These are phyloP conservation scores for Leccinum pellstonianum DNA, from an alignment of 768 basidiomycete genomes.

Conservation along the genomic window DNA sequence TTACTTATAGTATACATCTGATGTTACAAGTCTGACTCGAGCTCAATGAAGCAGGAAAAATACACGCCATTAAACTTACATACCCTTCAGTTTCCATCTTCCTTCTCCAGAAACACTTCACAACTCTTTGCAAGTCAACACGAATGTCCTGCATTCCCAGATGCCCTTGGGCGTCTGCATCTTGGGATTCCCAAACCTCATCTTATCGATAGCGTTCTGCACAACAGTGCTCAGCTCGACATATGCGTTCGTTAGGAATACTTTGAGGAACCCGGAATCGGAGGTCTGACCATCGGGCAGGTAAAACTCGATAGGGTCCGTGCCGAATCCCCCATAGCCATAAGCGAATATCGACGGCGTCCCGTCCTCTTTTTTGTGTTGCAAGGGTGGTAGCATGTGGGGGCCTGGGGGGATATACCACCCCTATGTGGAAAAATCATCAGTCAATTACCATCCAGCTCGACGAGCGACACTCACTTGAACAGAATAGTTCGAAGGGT, in stretches of 20 bases:
- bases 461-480: constrained; percentile 11
- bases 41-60: neutral
- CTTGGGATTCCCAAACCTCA: neutral
- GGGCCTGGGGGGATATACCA: constrained; percentile 18
- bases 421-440: neutral
- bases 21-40: neutral
- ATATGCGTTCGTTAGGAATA: constrained; percentile 22
- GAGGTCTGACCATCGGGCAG: neutral
- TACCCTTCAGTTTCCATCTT: neutral
- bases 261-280: constrained; percentile 24
- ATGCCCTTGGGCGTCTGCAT: constrained; percentile 5
- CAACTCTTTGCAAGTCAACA: constrained; percentile 16
- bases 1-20: neutral
- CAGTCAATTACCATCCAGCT: neutral
- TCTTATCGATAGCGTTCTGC: constrained; percentile 11
- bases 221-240: constrained; percentile 17
- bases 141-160: constrained; percentile 21
- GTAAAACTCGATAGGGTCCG: constrained; percentile 21
- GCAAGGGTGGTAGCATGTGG: constrained; percentile 11
- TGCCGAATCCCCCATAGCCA: constrained; percentile 24
- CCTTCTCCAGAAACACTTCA: neutral
- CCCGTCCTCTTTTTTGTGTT: neutral
- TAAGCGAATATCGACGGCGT: constrained; percentile 18
- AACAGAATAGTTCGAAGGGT: constrained; percentile 21
- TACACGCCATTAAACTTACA: neutral